Evolutionary conservation across 768 basidiomycete genomes (phyloP), one percentile per base, ranked within the genome.

Genomic region (Rhodosporidiobolus odoratus): DNA sequence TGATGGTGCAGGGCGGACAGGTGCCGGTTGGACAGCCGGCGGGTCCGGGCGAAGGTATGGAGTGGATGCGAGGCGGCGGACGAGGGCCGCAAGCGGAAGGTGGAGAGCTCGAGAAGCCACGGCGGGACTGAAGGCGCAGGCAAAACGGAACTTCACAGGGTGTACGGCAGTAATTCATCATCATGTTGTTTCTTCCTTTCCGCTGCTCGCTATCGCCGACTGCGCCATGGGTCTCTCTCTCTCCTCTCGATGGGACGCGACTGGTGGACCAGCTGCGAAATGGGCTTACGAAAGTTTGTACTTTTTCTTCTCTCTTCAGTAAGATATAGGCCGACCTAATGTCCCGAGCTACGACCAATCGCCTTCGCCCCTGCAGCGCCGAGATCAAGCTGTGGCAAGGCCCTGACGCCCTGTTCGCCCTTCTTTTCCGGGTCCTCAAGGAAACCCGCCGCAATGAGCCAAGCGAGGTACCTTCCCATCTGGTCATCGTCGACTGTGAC

Each of bases 391-490:
- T 65, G 50, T 27, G 73, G 73, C 9, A 74, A 50, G 35, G 73
- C n/a, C 16, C n/a, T 21, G 12, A 60, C 59, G 10, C 64, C 67
- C 37, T 50, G 15, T 37, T 61, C 38, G 12, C 66, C 74, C 8
- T 37, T 19, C 4, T 30, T 5, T 25, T 90, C 87, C 10, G 82
- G 75, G 10, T 86, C 85, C 13, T 79, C 78, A 60, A 99, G 81
- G 83, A 97, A 98, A 9, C 82, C 89, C 8, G 89, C 92, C 5
- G 85, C 85, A 48, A 97, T 84, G 27, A 98, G 83, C 96, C 96
- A 99, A 12, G 92, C 86, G 25, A 99, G 81, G 79, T 99, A 99
- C 75, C 86, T 81, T 1, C 92, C 94, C 84, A 96, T 86, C 59
- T 93, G 80, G 30, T 82, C 82, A 38, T 88, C 86, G 60, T 87